These are phyloP conservation scores for Colletotrichum cereale DNA, from an alignment of 2,329 filamentous ascomycete genomes.

Conservation along the genomic window DNA sequence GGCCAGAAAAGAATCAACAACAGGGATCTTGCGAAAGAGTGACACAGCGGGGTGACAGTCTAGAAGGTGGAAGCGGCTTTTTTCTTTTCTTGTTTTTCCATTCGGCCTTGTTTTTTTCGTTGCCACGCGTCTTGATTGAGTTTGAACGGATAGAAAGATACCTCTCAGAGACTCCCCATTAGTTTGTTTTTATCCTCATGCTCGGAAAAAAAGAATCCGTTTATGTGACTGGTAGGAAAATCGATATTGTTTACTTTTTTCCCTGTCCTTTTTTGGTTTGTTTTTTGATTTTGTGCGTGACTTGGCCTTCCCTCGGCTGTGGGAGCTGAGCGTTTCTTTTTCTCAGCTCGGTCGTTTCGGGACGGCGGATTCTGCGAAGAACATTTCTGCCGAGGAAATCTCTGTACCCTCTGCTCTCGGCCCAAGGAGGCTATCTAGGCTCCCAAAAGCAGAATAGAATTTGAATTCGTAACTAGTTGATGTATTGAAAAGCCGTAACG, in stretches of 20 bases:
- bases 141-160: constrained; percentile 33
- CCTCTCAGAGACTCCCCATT: constrained; percentile 10
- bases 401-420: neutral
- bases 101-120: neutral
- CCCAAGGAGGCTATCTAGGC: neutral
- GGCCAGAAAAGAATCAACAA: neutral
- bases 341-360: constrained; percentile 22
- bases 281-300: neutral
- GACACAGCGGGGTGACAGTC: constrained; percentile 13
- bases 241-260: constrained; percentile 19
- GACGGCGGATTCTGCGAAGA: constrained; percentile 8
- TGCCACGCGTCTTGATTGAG: constrained; percentile 2
- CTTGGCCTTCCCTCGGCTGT: constrained; percentile 15
- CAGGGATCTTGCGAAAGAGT: constrained; percentile 36
- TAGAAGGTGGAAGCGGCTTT: constrained; percentile 1
- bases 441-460: constrained; percentile 15
- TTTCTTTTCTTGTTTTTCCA: neutral
- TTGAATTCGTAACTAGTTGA: constrained; percentile 11
- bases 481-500: constrained; percentile 17
- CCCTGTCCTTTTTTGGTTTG: neutral
- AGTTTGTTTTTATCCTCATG: neutral
- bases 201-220: neutral
- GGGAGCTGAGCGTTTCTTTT: constrained; percentile 23
- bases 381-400: constrained; percentile 5
- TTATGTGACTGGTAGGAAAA: neutral